Evolutionary conservation across 768 basidiomycete genomes (phyloP), one percentile per base, ranked within the genome.

Genomic region (Leucocoprinus sp.): DNA sequence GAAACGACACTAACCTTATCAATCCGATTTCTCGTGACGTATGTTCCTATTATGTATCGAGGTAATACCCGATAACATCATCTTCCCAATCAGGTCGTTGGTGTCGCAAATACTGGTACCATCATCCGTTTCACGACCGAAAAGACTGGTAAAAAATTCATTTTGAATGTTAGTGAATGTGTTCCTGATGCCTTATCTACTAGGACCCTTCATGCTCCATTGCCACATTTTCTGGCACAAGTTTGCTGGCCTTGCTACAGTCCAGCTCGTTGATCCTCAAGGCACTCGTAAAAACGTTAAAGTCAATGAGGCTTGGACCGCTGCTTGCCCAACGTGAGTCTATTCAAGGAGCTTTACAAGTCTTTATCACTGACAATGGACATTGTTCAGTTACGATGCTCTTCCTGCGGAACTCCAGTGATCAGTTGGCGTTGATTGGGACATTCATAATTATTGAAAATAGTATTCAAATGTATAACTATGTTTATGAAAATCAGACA

Each of bases 21-120:
- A 76, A 84, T 58, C 84, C 84, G 0, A 67, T 66, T 36, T 49
- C 66, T 33, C 65, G 80, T 28, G 82, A 84, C 55, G 77, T 78
- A 3, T 69, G 80, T 29, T 4, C 8, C 4, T 4, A 12, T 22
- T 38, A 22, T 12, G 7, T 23, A 8, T 6, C 9, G 2, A 22
- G 4, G 14, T 3, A 23, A 4, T 19, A 21, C 11, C 5, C 18
- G n/a, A 23, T 5, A 11, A 12, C 21, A 19, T 17, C 15, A 15
- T 8, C 21, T 6, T 5, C 8, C 17, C 26, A 14, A 21, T 22
- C 27, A 50, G 37, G 31, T 44, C 26, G 48, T 48, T 14, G 54
- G 50, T 33, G 54, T 53, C 26, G 54, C 50, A 43, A 52, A 43
- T 26, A 21, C 31, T 24, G 52, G 53, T 11, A 50, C 52, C 36